Conservation (phyloP, 345 rosid species). For the Mallotus nudiflorus region DNA sequence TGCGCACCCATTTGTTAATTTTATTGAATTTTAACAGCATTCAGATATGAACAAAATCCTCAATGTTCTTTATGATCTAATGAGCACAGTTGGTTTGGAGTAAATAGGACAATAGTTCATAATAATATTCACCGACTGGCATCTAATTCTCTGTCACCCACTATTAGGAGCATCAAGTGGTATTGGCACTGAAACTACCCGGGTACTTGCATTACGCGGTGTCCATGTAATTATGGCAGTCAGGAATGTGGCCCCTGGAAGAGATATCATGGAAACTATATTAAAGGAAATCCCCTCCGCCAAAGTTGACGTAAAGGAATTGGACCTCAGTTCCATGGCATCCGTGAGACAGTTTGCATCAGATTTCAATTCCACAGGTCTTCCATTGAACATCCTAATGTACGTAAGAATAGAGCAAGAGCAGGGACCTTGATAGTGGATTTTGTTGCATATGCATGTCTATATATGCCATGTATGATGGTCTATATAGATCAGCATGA, state of each 20-base stretch:
- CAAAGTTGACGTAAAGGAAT: conserved; percentile 66
- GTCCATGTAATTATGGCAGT: conserved; percentile 70
- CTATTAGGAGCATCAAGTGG: conserved; percentile 76
- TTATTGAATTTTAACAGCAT: neutral
- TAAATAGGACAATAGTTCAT: no score
- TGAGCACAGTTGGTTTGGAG: neutral
- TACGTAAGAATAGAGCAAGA: no score
- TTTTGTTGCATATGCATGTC: neutral
- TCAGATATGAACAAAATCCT: no score
- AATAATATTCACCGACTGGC: neutral
- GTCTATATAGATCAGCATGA: no score
- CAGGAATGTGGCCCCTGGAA: conserved; percentile 58
- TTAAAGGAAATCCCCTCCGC: conserved; percentile 53
- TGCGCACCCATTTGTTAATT: neutral
- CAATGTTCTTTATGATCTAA: neutral
- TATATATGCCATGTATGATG: no score
- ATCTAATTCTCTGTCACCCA: neutral
- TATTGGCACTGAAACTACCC: conserved; percentile 64
- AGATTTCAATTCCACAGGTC: conserved; percentile 50
- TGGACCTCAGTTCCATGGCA: conserved; percentile 73
- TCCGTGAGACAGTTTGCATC: conserved; percentile 65
- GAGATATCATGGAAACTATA: conserved; percentile 55
- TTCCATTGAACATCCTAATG: conserved; percentile 65
- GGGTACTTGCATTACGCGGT: conserved; percentile 80
- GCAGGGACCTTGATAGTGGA: no score